Conservation (phyloP, 371 early-diverging fungal species). For the Mortierella sp. region DNA sequence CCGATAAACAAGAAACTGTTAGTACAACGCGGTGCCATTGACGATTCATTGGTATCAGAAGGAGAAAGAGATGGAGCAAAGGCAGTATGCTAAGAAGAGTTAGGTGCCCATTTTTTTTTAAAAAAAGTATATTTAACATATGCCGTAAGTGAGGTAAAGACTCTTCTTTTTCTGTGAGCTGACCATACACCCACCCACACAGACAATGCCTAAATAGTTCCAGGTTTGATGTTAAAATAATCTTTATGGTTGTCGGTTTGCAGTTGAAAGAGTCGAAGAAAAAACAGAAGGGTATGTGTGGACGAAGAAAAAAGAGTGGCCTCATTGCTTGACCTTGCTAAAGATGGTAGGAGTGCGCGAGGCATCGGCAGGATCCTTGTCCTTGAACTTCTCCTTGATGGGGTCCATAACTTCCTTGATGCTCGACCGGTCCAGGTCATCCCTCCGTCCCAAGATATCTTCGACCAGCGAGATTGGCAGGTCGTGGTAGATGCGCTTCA, state of each 20-base stretch:
- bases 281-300: not conserved
- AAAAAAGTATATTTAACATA: too few relatives aligned
- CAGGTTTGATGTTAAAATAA: not conserved
- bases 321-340: slow-evolving; percentile 50
- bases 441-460: slow-evolving; percentile 80
- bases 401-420: slow-evolving; percentile 87
- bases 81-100: too few relatives aligned
- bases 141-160: too few relatives aligned
- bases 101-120: too few relatives aligned
- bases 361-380: slow-evolving; percentile 60
- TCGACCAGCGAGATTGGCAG: slow-evolving; percentile 86
- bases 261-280: not conserved
- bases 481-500: slow-evolving; percentile 88
- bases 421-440: slow-evolving; percentile 82
- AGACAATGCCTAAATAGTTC: not conserved
- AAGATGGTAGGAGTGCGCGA: slow-evolving; percentile 46
- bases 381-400: slow-evolving; percentile 70
- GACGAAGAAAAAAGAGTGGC: not conserved
- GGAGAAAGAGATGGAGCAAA: too few relatives aligned
- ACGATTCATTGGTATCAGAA: too few relatives aligned
- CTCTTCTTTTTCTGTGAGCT: too few relatives aligned
- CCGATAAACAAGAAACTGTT: too few relatives aligned
- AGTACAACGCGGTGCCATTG: too few relatives aligned
- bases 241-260: not conserved
- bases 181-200: too few relatives aligned